Evolutionary conservation across 306 rosid species (phyloP), one percentile per base, ranked within the genome.

Genomic region (Aeschynomene evenia): DNA sequence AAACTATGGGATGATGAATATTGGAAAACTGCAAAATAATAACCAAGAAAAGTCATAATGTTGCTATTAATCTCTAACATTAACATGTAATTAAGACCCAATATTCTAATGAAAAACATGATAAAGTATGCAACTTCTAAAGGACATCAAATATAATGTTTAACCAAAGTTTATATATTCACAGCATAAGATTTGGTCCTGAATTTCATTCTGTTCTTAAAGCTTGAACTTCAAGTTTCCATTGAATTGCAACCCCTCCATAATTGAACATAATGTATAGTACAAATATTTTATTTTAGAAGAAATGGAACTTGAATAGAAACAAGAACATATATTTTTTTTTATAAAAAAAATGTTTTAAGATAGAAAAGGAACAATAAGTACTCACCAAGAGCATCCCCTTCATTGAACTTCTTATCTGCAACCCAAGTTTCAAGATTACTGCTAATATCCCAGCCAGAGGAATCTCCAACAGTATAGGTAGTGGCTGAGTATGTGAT

Each of bases 381-480:
- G 3, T 15, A 71, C 88, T 68, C 82, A 90, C 98, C 39, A 21
- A 94, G 87, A 73, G 51, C 71, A 62, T 94, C 98, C 0, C 97
- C 97, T 0, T 72, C 83, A 0, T 50, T 29, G 59, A 90, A 94
- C 7, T 51, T 84, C 79, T 94, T 90, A 77, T 66, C 85, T 0
- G 73, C 67, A 28, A 69, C 10, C 98, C 98, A 94, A 3, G 97
- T 20, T 4, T 61, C 80, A n/a, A 94, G 91, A 83, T 85, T 54
- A 5, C 89, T 68, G 81, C 98, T 94, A 22, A 90, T 87, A 79
- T 94, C 98, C 97, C 98, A 94, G 34, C 97, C 98, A 24, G 98
- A 79, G 76, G 0, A 79, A 79, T 78, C 98, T 23, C 98, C 98
- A n/a, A 94, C 98, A 6, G 2, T 36, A 61, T 88, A 94, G 16